These are phyloP conservation scores for Coffea humblotiana DNA, from an alignment of 305 asterid genomes.

Conservation along the genomic window DNA sequence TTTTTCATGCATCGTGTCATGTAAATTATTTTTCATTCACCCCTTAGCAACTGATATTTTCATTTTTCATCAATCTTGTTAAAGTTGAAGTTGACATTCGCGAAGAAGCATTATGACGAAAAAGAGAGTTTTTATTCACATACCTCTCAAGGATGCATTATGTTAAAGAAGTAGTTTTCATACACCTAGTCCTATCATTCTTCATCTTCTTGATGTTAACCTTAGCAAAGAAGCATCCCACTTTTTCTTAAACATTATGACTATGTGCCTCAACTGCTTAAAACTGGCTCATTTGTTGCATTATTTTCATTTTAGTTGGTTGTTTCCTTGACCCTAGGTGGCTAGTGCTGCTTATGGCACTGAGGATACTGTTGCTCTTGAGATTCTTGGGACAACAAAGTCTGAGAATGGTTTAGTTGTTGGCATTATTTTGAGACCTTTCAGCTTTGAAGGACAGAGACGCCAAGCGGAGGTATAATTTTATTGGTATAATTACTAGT, in stretches of 20 bases:
- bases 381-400: constrained; percentile 61
- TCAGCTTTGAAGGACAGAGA: constrained; percentile 92
- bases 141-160: too few species aligned
- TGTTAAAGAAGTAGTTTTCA: too few species aligned
- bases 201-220: too few species aligned
- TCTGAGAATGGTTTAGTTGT: constrained; percentile 63
- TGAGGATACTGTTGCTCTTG: constrained; percentile 68
- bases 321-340: constrained; percentile 49
- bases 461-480: constrained; percentile 78
- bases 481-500: constrained; percentile 13
- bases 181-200: too few species aligned
- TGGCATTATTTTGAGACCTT: constrained; percentile 85
- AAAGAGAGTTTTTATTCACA: too few species aligned
- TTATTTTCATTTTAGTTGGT: constrained; percentile 1
- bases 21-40: not conserved
- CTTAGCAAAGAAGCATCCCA: not conserved
- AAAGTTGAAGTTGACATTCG: not conserved
- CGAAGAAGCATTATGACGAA: not conserved
- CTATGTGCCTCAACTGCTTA: not conserved
- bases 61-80: not conserved
- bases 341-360: constrained; percentile 90
- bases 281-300: not conserved
- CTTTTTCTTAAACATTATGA: not conserved
- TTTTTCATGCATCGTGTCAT: too few species aligned
- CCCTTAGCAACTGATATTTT: not conserved